Evolutionary conservation across 2,329 filamentous ascomycete genomes (phyloP).

Genomic region (Penicillium digitatum): DNA sequence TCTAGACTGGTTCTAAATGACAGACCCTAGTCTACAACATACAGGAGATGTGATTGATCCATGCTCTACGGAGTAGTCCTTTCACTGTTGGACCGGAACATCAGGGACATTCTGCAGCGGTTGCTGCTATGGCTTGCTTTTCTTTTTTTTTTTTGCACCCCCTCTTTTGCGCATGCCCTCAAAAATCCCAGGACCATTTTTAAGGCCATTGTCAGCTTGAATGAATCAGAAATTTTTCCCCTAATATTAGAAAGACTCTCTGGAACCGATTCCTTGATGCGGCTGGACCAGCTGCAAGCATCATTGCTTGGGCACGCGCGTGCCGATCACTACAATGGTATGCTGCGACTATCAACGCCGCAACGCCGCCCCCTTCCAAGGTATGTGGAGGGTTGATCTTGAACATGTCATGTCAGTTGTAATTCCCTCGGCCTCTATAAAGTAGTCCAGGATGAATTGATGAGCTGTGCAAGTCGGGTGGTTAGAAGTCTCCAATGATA

Average conservation of each 20-base stretch:
- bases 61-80: neutral
- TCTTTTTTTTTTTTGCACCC: too few relatives aligned
- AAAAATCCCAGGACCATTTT: neutral
- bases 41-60: neutral
- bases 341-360: conserved; percentile 20
- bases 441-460: neutral
- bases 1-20: neutral
- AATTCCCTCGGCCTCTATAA: neutral
- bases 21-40: neutral
- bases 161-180: neutral
- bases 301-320: conserved; percentile 15
- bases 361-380: conserved; percentile 22
- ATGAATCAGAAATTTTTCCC: neutral
- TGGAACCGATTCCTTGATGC: conserved; percentile 13
- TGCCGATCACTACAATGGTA: conserved; percentile 22
- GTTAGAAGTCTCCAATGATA: neutral
- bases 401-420: conserved; percentile 7
- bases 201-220: neutral
- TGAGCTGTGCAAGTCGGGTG: neutral
- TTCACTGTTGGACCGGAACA: neutral
- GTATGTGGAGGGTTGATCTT: conserved; percentile 1
- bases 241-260: neutral
- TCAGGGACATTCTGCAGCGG: neutral
- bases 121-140: neutral
- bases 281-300: conserved; percentile 9